Evolutionary conservation across 2,329 filamentous ascomycete genomes (phyloP).

Genomic region (Cercospora sojina): DNA sequence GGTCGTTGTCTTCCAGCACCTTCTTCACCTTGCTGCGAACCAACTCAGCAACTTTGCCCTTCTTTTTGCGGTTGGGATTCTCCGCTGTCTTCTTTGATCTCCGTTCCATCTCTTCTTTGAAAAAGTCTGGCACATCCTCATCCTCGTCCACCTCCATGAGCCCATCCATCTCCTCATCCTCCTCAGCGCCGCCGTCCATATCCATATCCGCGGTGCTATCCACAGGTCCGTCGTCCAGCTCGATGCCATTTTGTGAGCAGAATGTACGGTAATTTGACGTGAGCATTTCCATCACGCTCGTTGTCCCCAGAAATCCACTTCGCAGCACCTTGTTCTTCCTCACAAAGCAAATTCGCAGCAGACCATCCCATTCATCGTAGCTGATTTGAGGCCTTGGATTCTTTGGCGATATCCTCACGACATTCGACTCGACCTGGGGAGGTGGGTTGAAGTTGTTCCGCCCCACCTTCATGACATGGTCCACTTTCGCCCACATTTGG

Average conservation of each 20-base stretch:
- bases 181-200: constrained; percentile 40
- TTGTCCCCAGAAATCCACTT: constrained; percentile 75
- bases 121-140: constrained; percentile 79
- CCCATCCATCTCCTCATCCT: constrained; percentile 49
- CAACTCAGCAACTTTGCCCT: constrained; percentile 75
- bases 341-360: constrained; percentile 78
- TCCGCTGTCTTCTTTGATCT: constrained; percentile 55
- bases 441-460: constrained; percentile 96
- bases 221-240: constrained; percentile 65
- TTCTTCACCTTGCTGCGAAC: constrained; percentile 84
- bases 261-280: constrained; percentile 87
- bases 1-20: constrained; percentile 76
- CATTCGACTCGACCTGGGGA: constrained; percentile 85
- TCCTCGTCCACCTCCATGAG: constrained; percentile 58
- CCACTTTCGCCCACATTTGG: constrained; percentile 81
- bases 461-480: constrained; percentile 84
- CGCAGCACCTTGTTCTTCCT: constrained; percentile 89
- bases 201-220: constrained; percentile 49
- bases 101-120: constrained; percentile 62
- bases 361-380: constrained; percentile 93
- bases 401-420: constrained; percentile 88
- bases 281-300: constrained; percentile 76
- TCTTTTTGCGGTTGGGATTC: constrained; percentile 64
- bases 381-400: constrained; percentile 79
- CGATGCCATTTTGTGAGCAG: constrained; percentile 81